Percentiles rank a stretch among this genome's conserved stretches.
phyloP scores from a whole-genome alignment of 139 green algal species.

The Chlorella sp. region DNA sequence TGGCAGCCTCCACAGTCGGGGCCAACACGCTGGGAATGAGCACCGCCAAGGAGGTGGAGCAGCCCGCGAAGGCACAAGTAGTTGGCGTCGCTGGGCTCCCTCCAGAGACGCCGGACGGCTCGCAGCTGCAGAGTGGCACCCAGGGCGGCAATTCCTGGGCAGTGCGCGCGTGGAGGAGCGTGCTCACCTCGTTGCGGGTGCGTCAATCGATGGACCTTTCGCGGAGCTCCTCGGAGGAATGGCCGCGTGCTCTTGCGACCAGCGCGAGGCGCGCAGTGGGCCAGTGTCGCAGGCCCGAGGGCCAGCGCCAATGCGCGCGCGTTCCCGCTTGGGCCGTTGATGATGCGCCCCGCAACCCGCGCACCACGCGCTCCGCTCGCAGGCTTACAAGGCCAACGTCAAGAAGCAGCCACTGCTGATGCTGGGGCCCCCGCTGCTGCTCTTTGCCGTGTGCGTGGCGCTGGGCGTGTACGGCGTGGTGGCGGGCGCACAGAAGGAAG shows the following conservation, averaged over 20 bases:
- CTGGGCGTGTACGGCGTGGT: constrained; percentile 2
- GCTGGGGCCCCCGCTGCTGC: not conserved
- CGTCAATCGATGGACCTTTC: not conserved
- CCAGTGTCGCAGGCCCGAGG: not conserved
- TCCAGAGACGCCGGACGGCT: no score
- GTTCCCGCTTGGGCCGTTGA: no score
- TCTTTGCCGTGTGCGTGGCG: constrained; percentile 1
- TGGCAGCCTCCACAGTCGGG: no score
- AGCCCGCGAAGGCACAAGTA: no score
- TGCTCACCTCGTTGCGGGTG: not conserved
- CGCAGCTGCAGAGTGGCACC: no score
- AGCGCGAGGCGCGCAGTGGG: no score
- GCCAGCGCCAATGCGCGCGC: not conserved
- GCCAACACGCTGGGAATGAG: no score
- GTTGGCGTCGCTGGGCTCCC: no score
- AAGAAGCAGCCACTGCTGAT: not conserved
- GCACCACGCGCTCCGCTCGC: not conserved
- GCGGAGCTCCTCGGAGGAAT: not conserved
- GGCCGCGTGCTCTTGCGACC: no score
- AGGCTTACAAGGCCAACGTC: not conserved
- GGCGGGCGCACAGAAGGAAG: not conserved
- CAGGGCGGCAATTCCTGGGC: not conserved
- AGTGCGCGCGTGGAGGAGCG: not conserved
- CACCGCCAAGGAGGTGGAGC: no score
- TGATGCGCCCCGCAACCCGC: not conserved